Evolutionary conservation across 2,329 filamentous ascomycete species (phyloP).

Genomic region (Podosphaera fusca): DNA sequence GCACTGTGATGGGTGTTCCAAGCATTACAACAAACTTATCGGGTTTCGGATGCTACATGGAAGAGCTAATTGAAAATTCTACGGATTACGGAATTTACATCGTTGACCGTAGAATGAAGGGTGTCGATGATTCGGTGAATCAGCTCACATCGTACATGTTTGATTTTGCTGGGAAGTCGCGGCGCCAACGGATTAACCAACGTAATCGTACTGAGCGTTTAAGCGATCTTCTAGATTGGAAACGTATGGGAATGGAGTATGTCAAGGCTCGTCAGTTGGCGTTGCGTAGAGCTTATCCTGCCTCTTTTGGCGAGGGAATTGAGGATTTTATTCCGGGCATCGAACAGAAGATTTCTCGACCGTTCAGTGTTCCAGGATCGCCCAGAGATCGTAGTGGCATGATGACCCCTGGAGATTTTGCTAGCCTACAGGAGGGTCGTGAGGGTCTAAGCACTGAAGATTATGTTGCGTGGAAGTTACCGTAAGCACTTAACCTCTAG

Average conservation of each 20-base stretch:
- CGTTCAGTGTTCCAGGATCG: constrained; percentile 81
- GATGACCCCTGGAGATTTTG: constrained; percentile 99
- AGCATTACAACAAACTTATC: constrained; percentile 96
- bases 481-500: constrained; percentile 38
- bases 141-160: constrained; percentile 83
- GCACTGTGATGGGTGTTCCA: constrained; percentile 95
- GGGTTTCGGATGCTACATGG: constrained; percentile 98
- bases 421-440: constrained; percentile 77
- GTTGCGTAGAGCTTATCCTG: constrained; percentile 72
- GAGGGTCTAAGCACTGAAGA: constrained; percentile 91
- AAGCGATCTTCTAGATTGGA: constrained; percentile 93
- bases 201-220: constrained; percentile 87
- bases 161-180: constrained; percentile 81
- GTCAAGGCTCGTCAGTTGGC: constrained; percentile 91
- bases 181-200: constrained; percentile 94
- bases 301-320: constrained; percentile 56
- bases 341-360: constrained; percentile 85
- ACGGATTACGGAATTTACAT: constrained; percentile 98
- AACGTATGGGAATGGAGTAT: constrained; percentile 98
- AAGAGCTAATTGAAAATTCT: constrained; percentile 94
- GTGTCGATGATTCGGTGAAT: constrained; percentile 91
- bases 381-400: constrained; percentile 78
- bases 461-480: constrained; percentile 93
- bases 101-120: constrained; percentile 84
- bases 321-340: constrained; percentile 82